Evolutionary conservation across 129 eudicot genomes (phyloP), one percentile per base, ranked within the genome.

Genomic region (Scalesia atractyloides): DNA sequence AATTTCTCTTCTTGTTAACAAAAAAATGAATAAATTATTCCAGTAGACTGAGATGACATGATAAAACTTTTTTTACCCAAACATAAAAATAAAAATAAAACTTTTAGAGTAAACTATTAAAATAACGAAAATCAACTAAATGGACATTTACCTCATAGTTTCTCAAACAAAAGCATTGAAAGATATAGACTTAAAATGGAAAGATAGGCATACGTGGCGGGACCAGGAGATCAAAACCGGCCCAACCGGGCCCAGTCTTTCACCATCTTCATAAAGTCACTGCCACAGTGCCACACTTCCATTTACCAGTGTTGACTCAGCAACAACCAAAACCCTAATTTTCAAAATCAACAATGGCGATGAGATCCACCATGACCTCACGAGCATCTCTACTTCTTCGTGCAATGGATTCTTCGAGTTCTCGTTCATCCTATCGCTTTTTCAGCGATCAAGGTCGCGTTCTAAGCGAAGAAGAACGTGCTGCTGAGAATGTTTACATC

Each of bases 401-500:
- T 70, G 73, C 80, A 7, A 86, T 80, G 86, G 87, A 84, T 15
- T 61, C 62, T 51, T 79, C 54, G 41, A 16, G 30, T 10, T 62
- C 82, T 59, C 61, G 87, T 52, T 63, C 81, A 19, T 66, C 79
- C 74, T 73, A 78, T 19, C 90, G 92, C 46, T 75, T 84, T 64
- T 86, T 82, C 79, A 86, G 90, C 78, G 92, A 84, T 78, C 79
- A 80, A 64, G 92, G 96, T 22, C 96, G 92, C 7, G 24, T 89
- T 18, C 66, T 89, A 69, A 73, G 86, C 36, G 96, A 89, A 56
- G 96, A 89, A 81, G 96, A 89, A 79, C 89, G 87, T 36, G 96
- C 96, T 59, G 82, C 84, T 56, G 96, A 89, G 63, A 82, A 73
- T 70, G 83, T 89, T 56, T 89, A 86, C 77, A 84, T 89, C 81